Percentiles rank a stretch among this genome's conserved stretches.
These are phyloP conservation scores for Yamadazyma ubonensis DNA, from an alignment of 805 yeast species.

Conservation along the genomic window DNA sequence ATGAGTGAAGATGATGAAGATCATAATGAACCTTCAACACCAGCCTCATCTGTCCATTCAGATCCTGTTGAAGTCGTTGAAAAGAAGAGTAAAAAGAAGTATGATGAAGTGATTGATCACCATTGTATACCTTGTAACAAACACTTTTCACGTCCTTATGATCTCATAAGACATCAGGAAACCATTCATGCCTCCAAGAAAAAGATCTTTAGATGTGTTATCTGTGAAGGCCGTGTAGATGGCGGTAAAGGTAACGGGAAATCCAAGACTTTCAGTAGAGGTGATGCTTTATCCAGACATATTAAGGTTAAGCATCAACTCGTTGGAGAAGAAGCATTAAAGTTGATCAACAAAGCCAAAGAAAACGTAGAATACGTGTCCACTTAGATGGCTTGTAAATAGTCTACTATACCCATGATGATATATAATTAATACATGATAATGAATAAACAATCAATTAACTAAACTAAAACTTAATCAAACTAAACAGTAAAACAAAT, in stretches of 20 bases:
- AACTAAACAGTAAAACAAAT: background rate
- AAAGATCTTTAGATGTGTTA: constrained; percentile 46
- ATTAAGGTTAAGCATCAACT: constrained; percentile 81
- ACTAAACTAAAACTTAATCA: background rate
- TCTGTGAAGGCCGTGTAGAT: constrained; percentile 45
- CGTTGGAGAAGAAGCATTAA: constrained; percentile 62
- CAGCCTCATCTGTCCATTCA: background rate
- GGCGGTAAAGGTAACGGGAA: constrained; percentile 53
- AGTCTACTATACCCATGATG: constrained; percentile 8
- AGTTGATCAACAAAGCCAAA: constrained; percentile 72
- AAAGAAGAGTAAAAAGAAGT: constrained; percentile 10
- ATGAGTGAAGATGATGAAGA: constrained; percentile 2
- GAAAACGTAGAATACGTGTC: constrained; percentile 66
- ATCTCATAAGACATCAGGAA: constrained; percentile 46
- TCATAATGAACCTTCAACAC: constrained; percentile 1
- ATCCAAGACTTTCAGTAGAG: constrained; percentile 45
- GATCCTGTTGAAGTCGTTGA: background rate
- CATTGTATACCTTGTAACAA: constrained; percentile 68
- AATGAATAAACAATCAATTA: constrained; percentile 1
- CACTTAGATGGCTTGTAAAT: constrained; percentile 10
- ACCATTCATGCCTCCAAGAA: constrained; percentile 48
- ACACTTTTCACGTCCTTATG: constrained; percentile 73
- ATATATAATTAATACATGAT: background rate
- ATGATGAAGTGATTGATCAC: constrained; percentile 42
- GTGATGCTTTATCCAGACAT: constrained; percentile 47